A percentile compares a stretch with the other conserved stretches of the same genome.
Evolutionary conservation across 345 rosid genomes (phyloP).

Genomic region (Viola odorata): DNA sequence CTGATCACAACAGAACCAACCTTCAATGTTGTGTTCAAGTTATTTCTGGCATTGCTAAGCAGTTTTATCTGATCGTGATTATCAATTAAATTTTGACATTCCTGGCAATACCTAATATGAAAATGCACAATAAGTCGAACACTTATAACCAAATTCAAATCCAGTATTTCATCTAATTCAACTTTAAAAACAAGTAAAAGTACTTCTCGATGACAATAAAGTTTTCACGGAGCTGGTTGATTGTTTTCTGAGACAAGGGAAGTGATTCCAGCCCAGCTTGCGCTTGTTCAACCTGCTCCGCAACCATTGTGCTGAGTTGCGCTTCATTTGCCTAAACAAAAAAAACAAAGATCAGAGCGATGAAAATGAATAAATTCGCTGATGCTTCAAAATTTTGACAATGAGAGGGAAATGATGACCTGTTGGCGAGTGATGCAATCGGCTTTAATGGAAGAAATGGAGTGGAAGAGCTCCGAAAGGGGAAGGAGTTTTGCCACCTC

Average conservation of each 20-base stretch:
- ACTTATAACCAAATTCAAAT: neutral
- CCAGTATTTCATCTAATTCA: neutral
- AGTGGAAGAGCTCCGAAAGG: conserved; percentile 76
- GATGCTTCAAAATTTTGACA: too few species aligned
- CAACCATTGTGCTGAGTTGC: conserved; percentile 98
- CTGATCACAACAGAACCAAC: too few species aligned
- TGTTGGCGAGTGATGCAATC: conserved; percentile 97
- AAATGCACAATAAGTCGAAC: too few species aligned
- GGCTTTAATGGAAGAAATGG: conserved; percentile 75
- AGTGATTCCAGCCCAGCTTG: conserved; percentile 79
- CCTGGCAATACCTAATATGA: conserved; percentile 71
- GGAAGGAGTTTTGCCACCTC: conserved; percentile 96
- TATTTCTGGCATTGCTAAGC: conserved; percentile 91
- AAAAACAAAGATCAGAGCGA: neutral
- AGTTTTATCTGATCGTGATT: conserved; percentile 98
- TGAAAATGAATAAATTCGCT: neutral
- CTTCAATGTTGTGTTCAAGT: conserved; percentile 83
- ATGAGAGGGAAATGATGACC: conserved; percentile 45
- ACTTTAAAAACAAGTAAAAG: conserved; percentile 14
- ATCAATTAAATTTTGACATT: conserved; percentile 93
- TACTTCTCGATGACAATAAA: conserved; percentile 82
- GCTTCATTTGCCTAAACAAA: conserved; percentile 82
- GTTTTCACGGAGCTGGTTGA: conserved; percentile 65
- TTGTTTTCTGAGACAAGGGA: conserved; percentile 61
- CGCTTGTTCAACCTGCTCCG: conserved; percentile 98